These are phyloP conservation scores for Lactarius pseudohatsudake DNA, from an alignment of 768 basidiomycete genomes.

Conservation along the genomic window DNA sequence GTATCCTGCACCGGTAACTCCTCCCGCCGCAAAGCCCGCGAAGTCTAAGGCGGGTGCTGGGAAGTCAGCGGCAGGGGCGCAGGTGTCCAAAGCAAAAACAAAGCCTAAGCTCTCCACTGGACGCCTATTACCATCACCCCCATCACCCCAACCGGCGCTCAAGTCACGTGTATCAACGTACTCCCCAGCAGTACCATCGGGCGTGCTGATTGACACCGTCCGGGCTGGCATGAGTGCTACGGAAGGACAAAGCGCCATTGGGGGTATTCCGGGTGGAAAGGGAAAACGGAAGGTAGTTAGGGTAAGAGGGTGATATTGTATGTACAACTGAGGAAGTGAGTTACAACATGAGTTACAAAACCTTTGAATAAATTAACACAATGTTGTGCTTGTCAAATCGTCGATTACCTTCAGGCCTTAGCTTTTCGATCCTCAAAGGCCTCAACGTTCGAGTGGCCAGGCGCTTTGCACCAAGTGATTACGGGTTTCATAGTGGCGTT, in stretches of 20 bases:
- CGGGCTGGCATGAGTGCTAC: slow-evolving; percentile 29
- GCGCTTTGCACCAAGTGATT: neutral
- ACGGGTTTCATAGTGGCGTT: neutral
- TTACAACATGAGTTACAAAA: slow-evolving; percentile 11
- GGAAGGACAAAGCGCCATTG: slow-evolving; percentile 21
- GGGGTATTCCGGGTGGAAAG: slow-evolving; percentile 26
- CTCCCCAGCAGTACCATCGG: slow-evolving; percentile 27
- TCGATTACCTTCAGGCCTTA: neutral
- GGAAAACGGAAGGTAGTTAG: slow-evolving; percentile 30
- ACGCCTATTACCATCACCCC: slow-evolving; percentile 64
- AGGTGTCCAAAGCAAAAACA: slow-evolving; percentile 31
- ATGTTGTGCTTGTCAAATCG: slow-evolving; percentile 7
- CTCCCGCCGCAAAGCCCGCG: slow-evolving; percentile 35
- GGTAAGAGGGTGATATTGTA: slow-evolving; percentile 22
- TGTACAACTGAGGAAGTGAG: slow-evolving; percentile 5
- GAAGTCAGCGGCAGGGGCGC: slow-evolving; percentile 31
- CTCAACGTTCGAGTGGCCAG: neutral
- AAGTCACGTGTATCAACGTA: slow-evolving; percentile 48
- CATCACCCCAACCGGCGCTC: slow-evolving; percentile 71
- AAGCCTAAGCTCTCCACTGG: slow-evolving; percentile 29
- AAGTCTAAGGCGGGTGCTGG: slow-evolving; percentile 30
- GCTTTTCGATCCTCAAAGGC: neutral
- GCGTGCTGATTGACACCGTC: slow-evolving; percentile 27
- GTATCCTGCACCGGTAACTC: slow-evolving; percentile 32
- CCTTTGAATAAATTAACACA: slow-evolving; percentile 16